These are phyloP conservation scores for Nicotiana tabacum DNA, from an alignment of 257 asterid species.

Conservation along the genomic window DNA sequence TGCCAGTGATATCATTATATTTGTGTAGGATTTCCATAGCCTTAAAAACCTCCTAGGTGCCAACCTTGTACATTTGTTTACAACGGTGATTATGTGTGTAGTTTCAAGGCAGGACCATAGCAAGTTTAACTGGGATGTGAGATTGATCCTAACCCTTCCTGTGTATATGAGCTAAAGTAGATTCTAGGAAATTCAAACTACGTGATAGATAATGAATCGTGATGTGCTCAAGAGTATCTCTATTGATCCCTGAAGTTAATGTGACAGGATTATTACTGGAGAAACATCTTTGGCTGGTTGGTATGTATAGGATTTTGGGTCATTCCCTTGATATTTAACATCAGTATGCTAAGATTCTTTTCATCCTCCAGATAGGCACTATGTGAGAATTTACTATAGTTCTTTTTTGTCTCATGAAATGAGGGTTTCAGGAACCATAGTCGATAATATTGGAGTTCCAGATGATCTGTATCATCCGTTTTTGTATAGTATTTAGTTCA, in stretches of 20 bases:
- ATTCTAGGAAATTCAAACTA: neutral
- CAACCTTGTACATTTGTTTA: neutral
- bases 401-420: neutral
- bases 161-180: neutral
- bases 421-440: neutral
- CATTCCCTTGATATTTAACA: slow-evolving; percentile 1
- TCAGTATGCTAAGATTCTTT: neutral
- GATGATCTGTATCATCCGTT: neutral
- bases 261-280: slow-evolving; percentile 11
- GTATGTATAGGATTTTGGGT: neutral
- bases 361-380: neutral
- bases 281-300: slow-evolving; percentile 9
- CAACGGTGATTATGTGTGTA: neutral
- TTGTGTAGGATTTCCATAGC: too few relatives aligned
- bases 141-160: neutral
- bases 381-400: slow-evolving; percentile 1
- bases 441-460: neutral
- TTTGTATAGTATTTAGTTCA: slow-evolving; percentile 6
- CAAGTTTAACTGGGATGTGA: neutral
- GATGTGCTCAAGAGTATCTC: neutral
- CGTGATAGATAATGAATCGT: neutral
- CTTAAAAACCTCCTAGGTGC: neutral
- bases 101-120: neutral
- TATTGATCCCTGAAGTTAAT: neutral
- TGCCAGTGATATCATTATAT: neutral